Evolutionary conservation across 2,329 filamentous ascomycete species (phyloP).

Genomic region (Pseudogymnoascus sp.): DNA sequence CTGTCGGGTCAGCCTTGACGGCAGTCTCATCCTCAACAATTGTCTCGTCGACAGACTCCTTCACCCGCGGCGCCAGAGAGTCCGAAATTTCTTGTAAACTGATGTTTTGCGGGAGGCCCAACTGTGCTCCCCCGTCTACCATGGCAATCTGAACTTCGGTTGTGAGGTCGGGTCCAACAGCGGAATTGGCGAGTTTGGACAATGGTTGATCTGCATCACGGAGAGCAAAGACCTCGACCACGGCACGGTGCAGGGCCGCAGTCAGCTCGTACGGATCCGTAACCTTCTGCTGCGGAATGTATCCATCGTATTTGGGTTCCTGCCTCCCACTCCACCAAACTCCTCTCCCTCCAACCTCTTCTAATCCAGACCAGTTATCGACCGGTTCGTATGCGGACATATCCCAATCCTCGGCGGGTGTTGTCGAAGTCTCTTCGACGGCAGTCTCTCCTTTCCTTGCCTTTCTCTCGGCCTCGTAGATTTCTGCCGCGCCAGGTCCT

Average conservation of each 20-base stretch:
- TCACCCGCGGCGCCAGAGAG: background rate
- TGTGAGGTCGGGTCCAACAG: constrained; percentile 18
- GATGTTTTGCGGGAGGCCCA: constrained; percentile 20
- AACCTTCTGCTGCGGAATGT: constrained; percentile 32
- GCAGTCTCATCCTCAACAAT: constrained; percentile 15
- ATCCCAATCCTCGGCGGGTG: constrained; percentile 10
- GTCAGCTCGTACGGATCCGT: constrained; percentile 31
- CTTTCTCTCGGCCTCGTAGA: constrained; percentile 25
- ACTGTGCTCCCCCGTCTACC: constrained; percentile 14
- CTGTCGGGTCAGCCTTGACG: constrained; percentile 20
- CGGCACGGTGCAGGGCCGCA: constrained; percentile 44
- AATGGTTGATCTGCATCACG: constrained; percentile 34
- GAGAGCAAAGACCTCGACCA: constrained; percentile 49
- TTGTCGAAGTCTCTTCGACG: background rate
- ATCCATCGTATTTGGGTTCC: constrained; percentile 32
- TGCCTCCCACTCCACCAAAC: constrained; percentile 29
- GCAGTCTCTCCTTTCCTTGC: constrained; percentile 12
- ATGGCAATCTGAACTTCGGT: constrained; percentile 23
- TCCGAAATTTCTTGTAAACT: constrained; percentile 17
- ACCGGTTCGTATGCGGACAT: constrained; percentile 37
- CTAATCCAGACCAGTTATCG: constrained; percentile 44
- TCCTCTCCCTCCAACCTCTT: constrained; percentile 44
- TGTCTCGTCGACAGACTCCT: background rate
- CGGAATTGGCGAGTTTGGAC: constrained; percentile 16
- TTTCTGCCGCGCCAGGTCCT: constrained; percentile 24